Conservation (phyloP, 805 yeast species). For the Yarrowia divulgata region DNA sequence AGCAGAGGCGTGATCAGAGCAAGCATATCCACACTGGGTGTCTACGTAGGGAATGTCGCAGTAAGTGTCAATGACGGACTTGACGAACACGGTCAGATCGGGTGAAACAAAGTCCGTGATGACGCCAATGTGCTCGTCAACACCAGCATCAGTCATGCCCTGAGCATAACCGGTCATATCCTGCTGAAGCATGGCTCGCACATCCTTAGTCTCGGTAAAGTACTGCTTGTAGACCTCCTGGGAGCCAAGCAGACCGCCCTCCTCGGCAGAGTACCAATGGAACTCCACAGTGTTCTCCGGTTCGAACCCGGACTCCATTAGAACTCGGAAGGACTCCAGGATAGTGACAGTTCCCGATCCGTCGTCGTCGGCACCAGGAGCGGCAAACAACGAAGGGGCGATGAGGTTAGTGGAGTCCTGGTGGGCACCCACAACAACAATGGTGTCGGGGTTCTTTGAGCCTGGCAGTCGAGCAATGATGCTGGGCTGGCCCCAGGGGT, state of each 20-base stretch:
- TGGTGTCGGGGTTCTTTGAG: slow-evolving; percentile 53
- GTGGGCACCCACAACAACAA: slow-evolving; percentile 86
- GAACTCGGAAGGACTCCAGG: slow-evolving; percentile 74
- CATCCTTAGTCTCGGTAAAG: slow-evolving; percentile 55
- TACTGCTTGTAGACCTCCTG: slow-evolving; percentile 73
- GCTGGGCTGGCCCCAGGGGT: slow-evolving; percentile 81
- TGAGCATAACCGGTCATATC: slow-evolving; percentile 89
- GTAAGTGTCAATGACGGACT: slow-evolving; percentile 66
- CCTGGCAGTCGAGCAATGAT: slow-evolving; percentile 65
- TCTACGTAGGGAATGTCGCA: slow-evolving; percentile 73
- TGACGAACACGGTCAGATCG: slow-evolving; percentile 64
- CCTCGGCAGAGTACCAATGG: slow-evolving; percentile 96
- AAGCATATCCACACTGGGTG: slow-evolving; percentile 87
- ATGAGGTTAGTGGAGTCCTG: slow-evolving; percentile 82
- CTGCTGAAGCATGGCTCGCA: slow-evolving; percentile 87
- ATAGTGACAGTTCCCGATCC: slow-evolving; percentile 86
- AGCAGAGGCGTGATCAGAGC: slow-evolving; percentile 93
- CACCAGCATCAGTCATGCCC: slow-evolving; percentile 58
- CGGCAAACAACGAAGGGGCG: slow-evolving; percentile 69
- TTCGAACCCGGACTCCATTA: slow-evolving; percentile 56
- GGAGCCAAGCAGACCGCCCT: slow-evolving; percentile 89
- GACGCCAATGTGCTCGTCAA: slow-evolving; percentile 77
- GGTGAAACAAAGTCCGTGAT: slow-evolving; percentile 72
- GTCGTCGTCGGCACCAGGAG: slow-evolving; percentile 97
- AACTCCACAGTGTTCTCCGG: slow-evolving; percentile 84